phyloP scores from a whole-genome alignment of 148 eudicot species.

The Mesembryanthemum crystallinum region DNA sequence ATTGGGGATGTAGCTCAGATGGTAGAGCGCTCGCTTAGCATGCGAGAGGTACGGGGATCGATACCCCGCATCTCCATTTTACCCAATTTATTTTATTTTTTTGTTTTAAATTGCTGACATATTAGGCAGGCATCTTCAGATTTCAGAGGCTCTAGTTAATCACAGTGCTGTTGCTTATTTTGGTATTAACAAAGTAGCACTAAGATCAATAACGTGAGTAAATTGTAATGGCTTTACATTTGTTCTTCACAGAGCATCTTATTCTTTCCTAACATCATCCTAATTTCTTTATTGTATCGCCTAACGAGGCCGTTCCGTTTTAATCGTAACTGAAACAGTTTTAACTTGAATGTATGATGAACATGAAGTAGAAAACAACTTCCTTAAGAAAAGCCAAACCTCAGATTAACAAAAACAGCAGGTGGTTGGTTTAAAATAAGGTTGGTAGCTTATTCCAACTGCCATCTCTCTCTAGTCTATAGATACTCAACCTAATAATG shows the following conservation, averaged over 20 bases:
- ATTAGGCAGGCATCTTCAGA: too few species aligned
- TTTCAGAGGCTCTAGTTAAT: too few species aligned
- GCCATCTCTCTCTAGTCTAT: slow-evolving; percentile 18
- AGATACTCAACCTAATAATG: slow-evolving; percentile 19
- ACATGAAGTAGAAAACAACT: not conserved
- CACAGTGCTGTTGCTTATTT: too few species aligned
- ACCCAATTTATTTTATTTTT: not conserved
- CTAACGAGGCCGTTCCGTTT: not conserved
- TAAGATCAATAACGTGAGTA: too few species aligned
- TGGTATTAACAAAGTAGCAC: too few species aligned
- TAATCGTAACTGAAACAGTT: not conserved
- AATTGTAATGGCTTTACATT: too few species aligned
- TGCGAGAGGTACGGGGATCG: slow-evolving; percentile 99
- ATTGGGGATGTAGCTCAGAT: slow-evolving; percentile 99
- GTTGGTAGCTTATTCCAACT: slow-evolving; percentile 33
- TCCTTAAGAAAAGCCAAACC: not conserved
- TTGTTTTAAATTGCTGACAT: too few species aligned
- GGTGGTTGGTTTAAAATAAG: not conserved
- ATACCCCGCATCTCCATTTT: slow-evolving; percentile 88
- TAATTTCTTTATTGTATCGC: too few species aligned
- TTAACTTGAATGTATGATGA: not conserved
- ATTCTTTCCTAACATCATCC: too few species aligned
- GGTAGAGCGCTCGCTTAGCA: slow-evolving; percentile 99
- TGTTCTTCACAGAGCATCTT: too few species aligned
- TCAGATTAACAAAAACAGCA: not conserved